phyloP scores from a whole-genome alignment of 148 eudicot genomes.

The Diospyros kaki region DNA sequence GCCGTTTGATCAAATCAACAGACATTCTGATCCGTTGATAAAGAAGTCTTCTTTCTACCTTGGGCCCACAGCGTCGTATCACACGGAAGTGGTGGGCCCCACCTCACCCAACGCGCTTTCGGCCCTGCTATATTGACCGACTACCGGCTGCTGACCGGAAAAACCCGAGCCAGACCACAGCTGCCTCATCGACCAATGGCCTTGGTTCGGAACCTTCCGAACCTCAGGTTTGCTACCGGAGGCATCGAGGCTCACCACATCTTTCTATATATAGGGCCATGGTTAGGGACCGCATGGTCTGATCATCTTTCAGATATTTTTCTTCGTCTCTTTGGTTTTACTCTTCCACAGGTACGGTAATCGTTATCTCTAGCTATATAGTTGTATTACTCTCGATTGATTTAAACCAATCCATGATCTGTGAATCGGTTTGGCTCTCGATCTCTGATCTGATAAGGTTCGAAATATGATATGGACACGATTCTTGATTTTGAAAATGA shows the following conservation, averaged over 20 bases:
- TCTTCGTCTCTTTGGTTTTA: not conserved
- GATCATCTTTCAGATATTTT: constrained; percentile 12
- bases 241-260: not conserved
- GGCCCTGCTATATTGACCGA: not conserved
- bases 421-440: not conserved
- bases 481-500: not conserved
- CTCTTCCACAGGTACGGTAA: not conserved
- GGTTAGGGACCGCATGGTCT: not conserved
- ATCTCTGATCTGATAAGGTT: not conserved
- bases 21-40: constrained; percentile 7
- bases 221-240: constrained; percentile 19
- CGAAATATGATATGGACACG: not conserved
- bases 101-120: not conserved
- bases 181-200: not conserved
- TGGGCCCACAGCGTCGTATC: not conserved
- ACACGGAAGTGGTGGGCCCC: not conserved
- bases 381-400: not conserved
- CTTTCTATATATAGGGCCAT: constrained; percentile 7
- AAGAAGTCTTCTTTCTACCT: not conserved
- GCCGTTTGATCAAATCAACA: not conserved
- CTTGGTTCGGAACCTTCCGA: constrained; percentile 3
- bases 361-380: not conserved
- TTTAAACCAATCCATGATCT: not conserved
- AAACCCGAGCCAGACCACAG: not conserved
- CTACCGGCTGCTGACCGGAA: constrained; percentile 16